Percentiles rank a stretch among this genome's conserved stretches.
Conservation (phyloP, 2,329 filamentous ascomycete species). For the Paraconiothyrium sp. region DNA sequence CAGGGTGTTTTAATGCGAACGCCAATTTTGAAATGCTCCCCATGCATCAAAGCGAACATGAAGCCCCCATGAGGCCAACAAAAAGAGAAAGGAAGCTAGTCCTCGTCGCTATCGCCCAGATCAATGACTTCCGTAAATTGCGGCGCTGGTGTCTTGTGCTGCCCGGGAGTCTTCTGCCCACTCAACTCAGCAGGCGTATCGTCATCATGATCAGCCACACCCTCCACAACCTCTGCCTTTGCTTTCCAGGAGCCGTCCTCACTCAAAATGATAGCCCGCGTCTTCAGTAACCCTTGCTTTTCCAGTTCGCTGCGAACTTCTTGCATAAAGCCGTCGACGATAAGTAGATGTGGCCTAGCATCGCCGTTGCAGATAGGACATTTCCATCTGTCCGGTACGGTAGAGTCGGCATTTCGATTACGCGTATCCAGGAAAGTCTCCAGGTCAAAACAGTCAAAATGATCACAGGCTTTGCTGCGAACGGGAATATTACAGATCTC, state of each 20-base stretch:
- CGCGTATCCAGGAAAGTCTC: constrained; percentile 73
- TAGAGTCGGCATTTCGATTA: constrained; percentile 29
- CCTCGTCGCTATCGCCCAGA: constrained; percentile 13
- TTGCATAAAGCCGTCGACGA: constrained; percentile 77
- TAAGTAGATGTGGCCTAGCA: constrained; percentile 75
- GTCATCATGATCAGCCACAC: constrained; percentile 26
- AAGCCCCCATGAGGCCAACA: background rate
- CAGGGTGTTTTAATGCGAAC: background rate
- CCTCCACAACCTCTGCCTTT: constrained; percentile 44
- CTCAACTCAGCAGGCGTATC: background rate
- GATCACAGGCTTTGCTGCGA: constrained; percentile 73
- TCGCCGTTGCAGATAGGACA: constrained; percentile 86
- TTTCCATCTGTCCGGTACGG: constrained; percentile 76
- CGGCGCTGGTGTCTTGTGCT: background rate
- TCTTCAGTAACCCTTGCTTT: constrained; percentile 58
- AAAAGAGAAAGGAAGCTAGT: background rate
- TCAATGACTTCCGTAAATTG: constrained; percentile 15
- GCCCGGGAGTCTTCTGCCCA: background rate
- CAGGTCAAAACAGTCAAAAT: constrained; percentile 91
- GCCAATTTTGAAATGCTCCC: background rate
- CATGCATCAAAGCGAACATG: background rate
- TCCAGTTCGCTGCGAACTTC: constrained; percentile 68
- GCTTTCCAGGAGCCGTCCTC: constrained; percentile 73
- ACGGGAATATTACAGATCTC: constrained; percentile 74
- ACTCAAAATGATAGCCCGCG: constrained; percentile 70